Evolutionary conservation across 2,329 filamentous ascomycete species (phyloP).

Genomic region (Nemania bipapillata): DNA sequence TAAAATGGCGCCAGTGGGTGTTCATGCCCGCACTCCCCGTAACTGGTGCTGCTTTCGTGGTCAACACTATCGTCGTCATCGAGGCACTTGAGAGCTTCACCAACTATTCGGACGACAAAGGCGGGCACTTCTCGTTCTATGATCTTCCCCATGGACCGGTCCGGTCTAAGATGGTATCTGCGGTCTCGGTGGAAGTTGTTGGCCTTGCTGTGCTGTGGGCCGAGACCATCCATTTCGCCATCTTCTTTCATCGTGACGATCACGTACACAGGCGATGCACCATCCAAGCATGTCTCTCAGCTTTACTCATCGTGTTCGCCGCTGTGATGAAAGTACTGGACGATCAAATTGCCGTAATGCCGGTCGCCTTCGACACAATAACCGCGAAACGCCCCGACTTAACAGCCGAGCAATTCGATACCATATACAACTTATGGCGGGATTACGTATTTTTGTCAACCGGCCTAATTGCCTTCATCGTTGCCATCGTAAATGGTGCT

Average conservation of each 20-base stretch:
- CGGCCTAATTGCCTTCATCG: not conserved
- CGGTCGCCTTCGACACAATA: not conserved
- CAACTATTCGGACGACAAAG: not conserved
- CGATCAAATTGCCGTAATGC: slow-evolving; percentile 2
- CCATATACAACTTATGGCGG: slow-evolving; percentile 12
- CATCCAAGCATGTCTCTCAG: slow-evolving; percentile 12
- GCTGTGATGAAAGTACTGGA: slow-evolving; percentile 1
- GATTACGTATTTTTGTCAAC: slow-evolving; percentile 1
- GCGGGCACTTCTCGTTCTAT: slow-evolving; percentile 14
- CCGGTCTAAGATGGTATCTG: slow-evolving; percentile 8
- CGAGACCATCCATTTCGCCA: slow-evolving; percentile 10
- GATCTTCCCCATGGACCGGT: not conserved
- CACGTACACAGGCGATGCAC: slow-evolving; percentile 1
- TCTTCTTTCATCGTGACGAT: slow-evolving; percentile 12
- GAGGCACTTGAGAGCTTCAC: not conserved
- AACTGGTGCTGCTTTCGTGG: not conserved
- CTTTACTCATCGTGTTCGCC: not conserved
- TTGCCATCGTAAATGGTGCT: not conserved
- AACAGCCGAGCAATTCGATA: slow-evolving; percentile 5
- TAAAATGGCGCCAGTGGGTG: slow-evolving; percentile 19
- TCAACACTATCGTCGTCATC: slow-evolving; percentile 5
- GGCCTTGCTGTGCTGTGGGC: not conserved
- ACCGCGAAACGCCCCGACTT: slow-evolving; percentile 5
- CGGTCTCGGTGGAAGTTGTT: slow-evolving; percentile 3
- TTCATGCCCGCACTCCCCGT: not conserved